Percentiles rank a stretch among this genome's conserved stretches.
phyloP scores from a whole-genome alignment of 225 moss, liverwort and hornwort species.

The Bryoerythrophyllum caledonicum region DNA sequence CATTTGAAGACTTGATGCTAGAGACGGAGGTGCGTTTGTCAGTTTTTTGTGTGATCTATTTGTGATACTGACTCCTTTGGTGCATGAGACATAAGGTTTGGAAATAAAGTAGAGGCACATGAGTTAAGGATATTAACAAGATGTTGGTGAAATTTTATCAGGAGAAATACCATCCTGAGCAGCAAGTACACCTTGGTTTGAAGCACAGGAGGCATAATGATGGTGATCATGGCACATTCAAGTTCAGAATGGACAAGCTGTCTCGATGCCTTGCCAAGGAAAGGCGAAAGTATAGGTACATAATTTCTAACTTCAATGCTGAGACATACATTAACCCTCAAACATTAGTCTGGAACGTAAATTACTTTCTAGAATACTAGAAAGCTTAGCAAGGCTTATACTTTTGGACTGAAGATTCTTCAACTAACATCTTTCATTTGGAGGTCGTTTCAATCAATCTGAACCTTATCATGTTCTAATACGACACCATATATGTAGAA shows the following conservation, averaged over 20 bases:
- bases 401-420: too few relatives aligned
- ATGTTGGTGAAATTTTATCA: constrained; percentile 20
- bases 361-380: too few relatives aligned
- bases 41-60: not conserved
- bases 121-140: not conserved
- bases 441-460: too few relatives aligned
- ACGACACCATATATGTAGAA: too few relatives aligned
- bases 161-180: constrained; percentile 52
- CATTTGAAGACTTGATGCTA: constrained; percentile 59
- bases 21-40: constrained; percentile 49
- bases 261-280: constrained; percentile 66
- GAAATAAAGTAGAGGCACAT: not conserved
- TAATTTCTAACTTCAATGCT: not conserved
- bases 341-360: too few relatives aligned
- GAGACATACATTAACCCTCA: not conserved
- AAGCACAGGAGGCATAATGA: constrained; percentile 59
- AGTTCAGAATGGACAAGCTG: constrained; percentile 73
- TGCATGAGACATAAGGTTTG: not conserved
- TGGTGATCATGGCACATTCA: constrained; percentile 51
- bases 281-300: constrained; percentile 65
- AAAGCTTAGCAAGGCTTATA: too few relatives aligned
- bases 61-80: not conserved
- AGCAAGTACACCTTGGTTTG: constrained; percentile 47
- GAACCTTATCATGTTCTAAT: too few relatives aligned
- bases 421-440: too few relatives aligned